Conservation (phyloP, 2,329 filamentous ascomycete species). For the Hypoxylon sp. region DNA sequence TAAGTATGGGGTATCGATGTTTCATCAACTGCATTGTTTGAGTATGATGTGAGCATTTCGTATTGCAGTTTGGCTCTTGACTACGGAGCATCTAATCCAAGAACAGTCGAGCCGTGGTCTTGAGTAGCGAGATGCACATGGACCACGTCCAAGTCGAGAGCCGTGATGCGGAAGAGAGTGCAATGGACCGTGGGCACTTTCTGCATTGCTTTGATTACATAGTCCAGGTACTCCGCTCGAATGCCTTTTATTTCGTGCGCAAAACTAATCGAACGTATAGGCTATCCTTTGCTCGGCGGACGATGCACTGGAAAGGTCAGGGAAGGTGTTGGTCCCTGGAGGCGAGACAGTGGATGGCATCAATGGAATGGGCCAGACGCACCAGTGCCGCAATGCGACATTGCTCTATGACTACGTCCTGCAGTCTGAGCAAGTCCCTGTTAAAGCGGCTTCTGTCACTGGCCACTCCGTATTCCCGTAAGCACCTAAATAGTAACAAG, state of each 20-base stretch:
- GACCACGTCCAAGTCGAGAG: constrained; percentile 9
- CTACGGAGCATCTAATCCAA: neutral
- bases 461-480: constrained; percentile 2
- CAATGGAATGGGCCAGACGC: constrained; percentile 4
- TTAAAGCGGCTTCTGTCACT: constrained; percentile 2
- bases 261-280: neutral
- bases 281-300: constrained; percentile 6
- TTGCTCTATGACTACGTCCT: constrained; percentile 8
- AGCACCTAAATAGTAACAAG: neutral
- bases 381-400: constrained; percentile 2
- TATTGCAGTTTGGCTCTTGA: neutral
- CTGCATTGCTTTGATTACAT: constrained; percentile 14
- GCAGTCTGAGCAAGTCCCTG: neutral
- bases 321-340: constrained; percentile 1
- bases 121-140: constrained; percentile 1
- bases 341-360: constrained; percentile 3
- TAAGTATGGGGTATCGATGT: constrained; percentile 7
- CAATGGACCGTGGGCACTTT: constrained; percentile 5
- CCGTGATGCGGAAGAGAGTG: neutral
- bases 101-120: neutral
- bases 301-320: constrained; percentile 10
- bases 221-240: neutral
- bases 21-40: constrained; percentile 10
- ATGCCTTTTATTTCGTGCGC: neutral
- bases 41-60: neutral